Evolutionary conservation across 2,329 filamentous ascomycete genomes (phyloP).

Genomic region (Ceratocystiopsis sp.): DNA sequence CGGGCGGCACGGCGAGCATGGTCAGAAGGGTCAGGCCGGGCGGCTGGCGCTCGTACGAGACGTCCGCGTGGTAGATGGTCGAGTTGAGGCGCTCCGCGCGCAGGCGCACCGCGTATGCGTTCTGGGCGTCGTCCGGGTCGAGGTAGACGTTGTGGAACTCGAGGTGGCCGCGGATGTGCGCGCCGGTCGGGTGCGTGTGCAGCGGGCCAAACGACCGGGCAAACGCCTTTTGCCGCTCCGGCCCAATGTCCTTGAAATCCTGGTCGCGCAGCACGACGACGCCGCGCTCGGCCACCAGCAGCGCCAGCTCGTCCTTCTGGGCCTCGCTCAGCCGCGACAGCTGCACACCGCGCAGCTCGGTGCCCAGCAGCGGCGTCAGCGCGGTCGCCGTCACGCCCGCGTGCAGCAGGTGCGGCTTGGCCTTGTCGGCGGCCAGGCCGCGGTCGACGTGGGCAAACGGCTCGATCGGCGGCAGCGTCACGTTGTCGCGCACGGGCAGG

Average conservation of each 20-base stretch:
- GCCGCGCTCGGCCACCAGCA: conserved; percentile 23
- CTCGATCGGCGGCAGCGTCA: conserved; percentile 14
- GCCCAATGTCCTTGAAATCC: conserved; percentile 21
- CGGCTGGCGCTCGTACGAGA: conserved; percentile 23
- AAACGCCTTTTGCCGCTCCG: conserved; percentile 21
- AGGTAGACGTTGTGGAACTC: conserved; percentile 29
- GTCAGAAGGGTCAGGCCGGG: conserved; percentile 23
- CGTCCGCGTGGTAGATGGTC: conserved; percentile 22
- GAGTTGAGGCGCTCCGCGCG: conserved; percentile 18
- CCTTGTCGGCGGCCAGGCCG: conserved; percentile 15
- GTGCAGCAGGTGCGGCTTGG: conserved; percentile 14
- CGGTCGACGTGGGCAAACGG: conserved; percentile 17
- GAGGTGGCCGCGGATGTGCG: conserved; percentile 14
- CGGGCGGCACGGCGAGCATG: conserved; percentile 18
- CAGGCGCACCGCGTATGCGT: conserved; percentile 21
- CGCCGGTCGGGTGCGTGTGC: conserved; percentile 16
- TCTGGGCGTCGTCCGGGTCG: conserved; percentile 25
- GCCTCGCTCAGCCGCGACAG: conserved; percentile 20
- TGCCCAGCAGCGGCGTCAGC: conserved; percentile 21
- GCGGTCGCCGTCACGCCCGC: conserved; percentile 11
- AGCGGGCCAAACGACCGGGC: conserved; percentile 22
- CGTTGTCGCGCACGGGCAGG: conserved; percentile 19
- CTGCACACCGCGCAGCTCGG: conserved; percentile 23
- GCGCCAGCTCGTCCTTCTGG: conserved; percentile 24
- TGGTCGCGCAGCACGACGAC: conserved; percentile 21